These are phyloP conservation scores for Microascus cirrosus DNA, from an alignment of 2,329 filamentous ascomycete species.

Conservation along the genomic window DNA sequence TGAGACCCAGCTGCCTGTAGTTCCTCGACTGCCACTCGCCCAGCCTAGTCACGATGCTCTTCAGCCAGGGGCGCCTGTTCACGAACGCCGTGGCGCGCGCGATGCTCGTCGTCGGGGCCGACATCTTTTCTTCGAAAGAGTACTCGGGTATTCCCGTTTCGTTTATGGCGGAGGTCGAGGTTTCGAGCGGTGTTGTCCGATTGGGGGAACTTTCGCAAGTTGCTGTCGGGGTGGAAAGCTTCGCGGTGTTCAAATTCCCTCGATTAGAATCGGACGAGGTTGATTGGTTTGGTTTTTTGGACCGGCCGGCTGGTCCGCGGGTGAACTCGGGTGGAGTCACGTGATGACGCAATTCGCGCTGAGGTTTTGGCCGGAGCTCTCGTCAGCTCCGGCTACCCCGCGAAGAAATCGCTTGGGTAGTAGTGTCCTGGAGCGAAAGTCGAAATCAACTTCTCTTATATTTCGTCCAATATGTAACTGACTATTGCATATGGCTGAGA, in stretches of 20 bases:
- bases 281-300: conserved; percentile 5
- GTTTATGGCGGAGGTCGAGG: neutral
- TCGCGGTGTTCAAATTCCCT: conserved; percentile 1
- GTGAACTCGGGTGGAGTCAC: conserved; percentile 4
- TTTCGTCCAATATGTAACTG: no score
- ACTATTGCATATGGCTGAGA: no score
- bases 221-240: neutral
- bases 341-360: neutral
- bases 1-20: conserved; percentile 4
- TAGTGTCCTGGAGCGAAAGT: no score
- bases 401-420: neutral
- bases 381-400: neutral
- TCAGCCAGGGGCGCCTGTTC: conserved; percentile 3
- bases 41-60: neutral
- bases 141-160: neutral
- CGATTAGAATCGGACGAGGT: conserved; percentile 5
- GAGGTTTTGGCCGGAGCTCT: neutral
- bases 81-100: neutral
- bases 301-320: neutral
- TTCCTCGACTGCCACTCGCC: conserved; percentile 2
- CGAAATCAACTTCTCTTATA: no score
- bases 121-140: neutral
- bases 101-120: neutral
- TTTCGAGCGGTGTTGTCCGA: neutral
- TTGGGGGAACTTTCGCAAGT: neutral